Percentiles rank a stretch among this genome's conserved stretches.
phyloP scores from a whole-genome alignment of 192 early-diverging fungal species.

The Podila horticola region DNA sequence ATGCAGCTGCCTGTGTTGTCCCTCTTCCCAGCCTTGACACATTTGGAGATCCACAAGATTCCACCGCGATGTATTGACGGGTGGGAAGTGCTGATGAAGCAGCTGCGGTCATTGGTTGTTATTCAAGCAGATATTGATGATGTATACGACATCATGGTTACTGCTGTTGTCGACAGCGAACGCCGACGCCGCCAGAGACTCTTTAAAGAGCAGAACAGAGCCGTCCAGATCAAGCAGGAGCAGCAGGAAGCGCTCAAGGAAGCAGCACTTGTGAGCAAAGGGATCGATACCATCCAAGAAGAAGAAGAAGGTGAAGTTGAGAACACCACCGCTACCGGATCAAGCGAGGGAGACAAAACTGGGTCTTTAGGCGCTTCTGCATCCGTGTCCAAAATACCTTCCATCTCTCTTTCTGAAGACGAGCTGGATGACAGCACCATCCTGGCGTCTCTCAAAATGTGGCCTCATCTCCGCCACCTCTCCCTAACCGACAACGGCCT shows the following conservation, averaged over 20 bases:
- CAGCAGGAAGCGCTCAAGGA: slow-evolving; percentile 43
- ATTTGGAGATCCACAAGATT: slow-evolving; percentile 61
- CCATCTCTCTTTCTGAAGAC: not conserved
- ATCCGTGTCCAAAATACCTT: too few relatives aligned
- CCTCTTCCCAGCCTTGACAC: slow-evolving; percentile 55
- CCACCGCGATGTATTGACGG: slow-evolving; percentile 55
- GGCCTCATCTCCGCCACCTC: slow-evolving; percentile 53
- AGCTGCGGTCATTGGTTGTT: slow-evolving; percentile 56
- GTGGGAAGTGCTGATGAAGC: slow-evolving; percentile 57
- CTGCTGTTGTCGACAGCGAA: slow-evolving; percentile 45
- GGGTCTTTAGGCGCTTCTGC: too few relatives aligned
- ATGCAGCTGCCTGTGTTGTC: slow-evolving; percentile 24
- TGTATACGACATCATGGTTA: slow-evolving; percentile 55
- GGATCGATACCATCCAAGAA: slow-evolving; percentile 2
- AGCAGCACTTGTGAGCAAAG: slow-evolving; percentile 1
- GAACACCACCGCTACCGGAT: not conserved
- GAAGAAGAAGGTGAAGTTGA: not conserved
- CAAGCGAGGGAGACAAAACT: not conserved
- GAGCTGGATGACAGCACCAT: slow-evolving; percentile 23
- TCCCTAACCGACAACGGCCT: slow-evolving; percentile 62
- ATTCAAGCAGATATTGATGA: slow-evolving; percentile 57
- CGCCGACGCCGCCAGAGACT: slow-evolving; percentile 36
- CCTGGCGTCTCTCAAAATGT: slow-evolving; percentile 42
- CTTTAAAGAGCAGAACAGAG: slow-evolving; percentile 36
- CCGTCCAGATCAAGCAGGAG: slow-evolving; percentile 39